These are phyloP conservation scores for Logfia minima DNA, from an alignment of 129 eudicot genomes.

Conservation along the genomic window DNA sequence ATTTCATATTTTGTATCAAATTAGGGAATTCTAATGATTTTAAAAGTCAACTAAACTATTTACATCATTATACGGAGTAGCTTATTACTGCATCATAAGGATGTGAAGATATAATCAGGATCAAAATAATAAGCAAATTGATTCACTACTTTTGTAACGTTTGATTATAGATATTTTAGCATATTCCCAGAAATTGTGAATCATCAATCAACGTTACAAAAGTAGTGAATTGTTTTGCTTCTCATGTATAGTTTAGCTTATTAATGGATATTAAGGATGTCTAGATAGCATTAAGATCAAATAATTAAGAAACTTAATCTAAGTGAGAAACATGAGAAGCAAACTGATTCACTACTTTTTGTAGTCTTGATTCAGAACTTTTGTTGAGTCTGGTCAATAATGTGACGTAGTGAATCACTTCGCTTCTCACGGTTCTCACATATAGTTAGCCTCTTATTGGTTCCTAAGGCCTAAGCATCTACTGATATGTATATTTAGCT, in stretches of 20 bases:
- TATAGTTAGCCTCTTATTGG: background rate
- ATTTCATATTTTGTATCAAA: background rate
- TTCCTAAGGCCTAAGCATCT: background rate
- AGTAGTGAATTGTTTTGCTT: background rate
- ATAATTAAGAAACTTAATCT: too few species aligned
- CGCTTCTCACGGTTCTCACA: background rate
- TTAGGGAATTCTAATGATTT: background rate
- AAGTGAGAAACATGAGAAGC: background rate
- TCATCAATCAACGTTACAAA: background rate
- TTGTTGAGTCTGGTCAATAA: too few species aligned
- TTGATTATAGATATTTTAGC: too few species aligned
- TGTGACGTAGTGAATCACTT: background rate
- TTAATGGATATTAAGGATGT: background rate
- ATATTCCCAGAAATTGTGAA: background rate
- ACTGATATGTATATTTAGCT: background rate
- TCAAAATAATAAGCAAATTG: background rate
- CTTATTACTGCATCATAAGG: background rate
- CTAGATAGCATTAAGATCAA: background rate
- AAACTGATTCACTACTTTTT: background rate
- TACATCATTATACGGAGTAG: background rate
- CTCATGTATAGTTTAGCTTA: background rate
- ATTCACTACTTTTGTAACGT: too few species aligned
- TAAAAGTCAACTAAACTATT: conserved; percentile 20
- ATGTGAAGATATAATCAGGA: background rate
- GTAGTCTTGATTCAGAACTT: too few species aligned